Conservation (phyloP, 148 eudicot genomes). For the Simmondsia chinensis region DNA sequence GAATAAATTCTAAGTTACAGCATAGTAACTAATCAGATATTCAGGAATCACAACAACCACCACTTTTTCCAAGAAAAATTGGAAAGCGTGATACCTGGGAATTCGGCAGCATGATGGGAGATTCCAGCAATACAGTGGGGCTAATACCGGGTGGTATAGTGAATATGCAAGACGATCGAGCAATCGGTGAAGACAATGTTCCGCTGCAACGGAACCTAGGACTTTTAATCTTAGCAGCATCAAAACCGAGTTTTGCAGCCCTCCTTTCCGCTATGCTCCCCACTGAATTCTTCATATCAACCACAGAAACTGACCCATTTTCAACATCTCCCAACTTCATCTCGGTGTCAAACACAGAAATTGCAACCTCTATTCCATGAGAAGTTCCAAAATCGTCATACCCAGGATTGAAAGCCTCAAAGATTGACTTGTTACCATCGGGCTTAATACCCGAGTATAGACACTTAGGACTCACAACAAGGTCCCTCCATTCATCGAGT, state of each 20-base stretch:
- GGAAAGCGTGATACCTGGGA: slow-evolving; percentile 33
- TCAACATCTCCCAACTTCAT: background rate
- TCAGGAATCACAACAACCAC: background rate
- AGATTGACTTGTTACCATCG: slow-evolving; percentile 1
- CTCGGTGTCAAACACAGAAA: slow-evolving; percentile 1
- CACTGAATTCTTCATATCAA: background rate
- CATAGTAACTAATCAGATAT: background rate
- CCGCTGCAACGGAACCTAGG: slow-evolving; percentile 18
- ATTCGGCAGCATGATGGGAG: slow-evolving; percentile 54
- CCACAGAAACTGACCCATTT: background rate
- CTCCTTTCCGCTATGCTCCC: slow-evolving; percentile 57
- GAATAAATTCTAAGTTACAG: too few relatives aligned
- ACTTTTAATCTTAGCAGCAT: slow-evolving; percentile 29
- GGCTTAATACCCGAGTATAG: slow-evolving; percentile 6
- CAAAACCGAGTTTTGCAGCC: slow-evolving; percentile 39
- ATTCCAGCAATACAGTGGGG: slow-evolving; percentile 47
- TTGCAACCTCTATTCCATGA: slow-evolving; percentile 1
- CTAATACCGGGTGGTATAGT: slow-evolving; percentile 52
- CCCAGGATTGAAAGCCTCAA: slow-evolving; percentile 2
- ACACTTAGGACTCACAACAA: slow-evolving; percentile 6
- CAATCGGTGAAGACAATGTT: slow-evolving; percentile 20
- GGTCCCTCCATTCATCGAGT: slow-evolving; percentile 14
- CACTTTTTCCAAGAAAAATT: background rate
- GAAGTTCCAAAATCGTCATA: background rate
- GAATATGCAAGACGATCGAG: slow-evolving; percentile 25